phyloP scores from a whole-genome alignment of 2,329 filamentous ascomycete species.

The Fusarium humuli region DNA sequence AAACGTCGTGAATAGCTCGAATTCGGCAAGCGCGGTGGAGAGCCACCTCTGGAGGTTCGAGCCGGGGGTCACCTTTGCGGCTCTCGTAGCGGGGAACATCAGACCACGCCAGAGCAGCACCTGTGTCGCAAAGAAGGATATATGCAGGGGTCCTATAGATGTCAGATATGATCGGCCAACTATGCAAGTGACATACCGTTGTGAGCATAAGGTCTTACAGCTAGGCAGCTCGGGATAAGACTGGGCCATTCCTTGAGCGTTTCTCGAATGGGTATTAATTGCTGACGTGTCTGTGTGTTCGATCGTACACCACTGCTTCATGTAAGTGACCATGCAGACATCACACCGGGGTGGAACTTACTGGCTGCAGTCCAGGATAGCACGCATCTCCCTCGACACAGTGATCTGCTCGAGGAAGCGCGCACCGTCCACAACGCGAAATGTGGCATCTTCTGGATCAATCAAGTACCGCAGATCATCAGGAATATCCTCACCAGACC shows the following conservation, averaged over 20 bases:
- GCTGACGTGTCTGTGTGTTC: conserved; percentile 27
- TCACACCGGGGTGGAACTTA: conserved; percentile 34
- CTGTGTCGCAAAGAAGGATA: conserved; percentile 57
- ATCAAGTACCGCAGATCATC: conserved; percentile 52
- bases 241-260: conserved; percentile 53
- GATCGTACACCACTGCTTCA: conserved; percentile 22
- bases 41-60: conserved; percentile 54
- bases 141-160: conserved; percentile 53
- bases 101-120: conserved; percentile 58
- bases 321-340: conserved; percentile 6
- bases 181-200: conserved; percentile 30
- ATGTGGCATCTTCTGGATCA: conserved; percentile 48
- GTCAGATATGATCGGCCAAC: conserved; percentile 6
- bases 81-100: conserved; percentile 59
- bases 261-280: conserved; percentile 46
- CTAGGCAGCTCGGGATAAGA: conserved; percentile 51
- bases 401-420: conserved; percentile 54
- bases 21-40: conserved; percentile 50
- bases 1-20: conserved; percentile 54
- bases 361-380: conserved; percentile 52
- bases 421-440: conserved; percentile 52
- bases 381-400: conserved; percentile 49
- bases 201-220: conserved; percentile 26
- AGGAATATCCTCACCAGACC: conserved; percentile 57
- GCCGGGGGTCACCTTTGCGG: conserved; percentile 52